Evolutionary conservation across 129 eudicot species (phyloP).

Genomic region (Centaurea solstitialis): DNA sequence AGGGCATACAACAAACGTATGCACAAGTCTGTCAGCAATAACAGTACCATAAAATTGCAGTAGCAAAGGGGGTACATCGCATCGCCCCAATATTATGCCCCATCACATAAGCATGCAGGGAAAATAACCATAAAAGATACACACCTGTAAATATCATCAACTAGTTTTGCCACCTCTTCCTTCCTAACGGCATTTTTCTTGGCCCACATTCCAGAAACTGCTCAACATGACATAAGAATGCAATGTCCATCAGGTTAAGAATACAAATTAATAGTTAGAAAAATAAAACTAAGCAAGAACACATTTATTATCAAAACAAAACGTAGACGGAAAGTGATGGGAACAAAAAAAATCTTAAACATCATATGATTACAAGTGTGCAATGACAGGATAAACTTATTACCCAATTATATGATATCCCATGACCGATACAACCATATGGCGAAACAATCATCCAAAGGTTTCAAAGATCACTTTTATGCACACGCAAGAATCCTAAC

Average conservation of each 20-base stretch:
- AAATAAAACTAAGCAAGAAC: not conserved
- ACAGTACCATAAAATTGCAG: not conserved
- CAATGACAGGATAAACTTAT: not conserved
- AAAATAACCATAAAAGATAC: constrained; percentile 4
- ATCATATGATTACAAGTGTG: not conserved
- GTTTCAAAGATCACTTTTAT: not conserved
- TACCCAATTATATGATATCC: not conserved
- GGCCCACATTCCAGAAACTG: constrained; percentile 85
- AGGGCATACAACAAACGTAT: not conserved
- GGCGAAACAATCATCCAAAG: not conserved
- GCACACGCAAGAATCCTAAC: not conserved
- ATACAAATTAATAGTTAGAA: not conserved
- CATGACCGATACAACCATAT: not conserved
- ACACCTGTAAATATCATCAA: constrained; percentile 93
- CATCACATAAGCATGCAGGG: not conserved
- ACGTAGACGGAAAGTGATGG: not conserved
- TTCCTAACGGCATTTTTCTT: constrained; percentile 67
- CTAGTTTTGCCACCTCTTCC: constrained; percentile 88
- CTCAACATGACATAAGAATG: constrained; percentile 22
- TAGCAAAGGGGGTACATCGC: not conserved
- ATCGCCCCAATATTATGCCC: not conserved
- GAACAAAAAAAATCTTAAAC: not conserved
- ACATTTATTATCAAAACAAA: not conserved
- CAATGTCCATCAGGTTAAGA: constrained; percentile 7
- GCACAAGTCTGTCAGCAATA: not conserved